These are phyloP conservation scores for Paralagenidium karlingii DNA, from an alignment of 352 stramenopile genomes.

Conservation along the genomic window DNA sequence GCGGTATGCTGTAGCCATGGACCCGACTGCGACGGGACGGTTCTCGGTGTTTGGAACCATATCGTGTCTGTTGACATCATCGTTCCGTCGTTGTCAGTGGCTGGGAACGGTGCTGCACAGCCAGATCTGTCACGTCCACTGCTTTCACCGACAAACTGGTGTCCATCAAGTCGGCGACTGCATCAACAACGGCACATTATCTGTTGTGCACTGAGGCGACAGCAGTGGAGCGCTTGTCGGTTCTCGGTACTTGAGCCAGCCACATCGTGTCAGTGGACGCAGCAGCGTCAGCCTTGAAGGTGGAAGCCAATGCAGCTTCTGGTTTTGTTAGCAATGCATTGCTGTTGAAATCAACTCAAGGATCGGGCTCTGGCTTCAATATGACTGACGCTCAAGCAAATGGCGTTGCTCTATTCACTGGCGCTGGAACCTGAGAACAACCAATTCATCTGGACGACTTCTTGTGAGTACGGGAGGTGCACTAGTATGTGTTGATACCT, in stretches of 20 bases:
- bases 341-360: background rate
- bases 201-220: too few relatives aligned
- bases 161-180: too few relatives aligned
- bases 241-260: conserved; percentile 14
- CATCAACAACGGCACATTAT: too few relatives aligned
- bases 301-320: background rate
- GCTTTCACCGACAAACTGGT: too few relatives aligned
- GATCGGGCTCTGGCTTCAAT: conserved; percentile 1
- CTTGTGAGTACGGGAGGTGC: conserved; percentile 8
- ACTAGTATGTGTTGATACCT: conserved; percentile 11
- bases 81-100: too few relatives aligned
- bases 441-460: conserved; percentile 4
- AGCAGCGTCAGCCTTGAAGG: conserved; percentile 5
- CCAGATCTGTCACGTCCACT: too few relatives aligned
- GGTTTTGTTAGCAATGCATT: background rate
- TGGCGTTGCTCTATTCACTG: background rate
- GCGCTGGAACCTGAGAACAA: conserved; percentile 1
- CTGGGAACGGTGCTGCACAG: too few relatives aligned
- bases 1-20: too few relatives aligned
- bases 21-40: too few relatives aligned
- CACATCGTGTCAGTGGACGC: conserved; percentile 18
- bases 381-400: conserved; percentile 2
- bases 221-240: too few relatives aligned
- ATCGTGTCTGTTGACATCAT: too few relatives aligned
- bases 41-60: too few relatives aligned